Evolutionary conservation across 1,139 yeast genomes (phyloP), one percentile per base, ranked within the genome.

Genomic region (Nakaseomyces bracarensis): DNA sequence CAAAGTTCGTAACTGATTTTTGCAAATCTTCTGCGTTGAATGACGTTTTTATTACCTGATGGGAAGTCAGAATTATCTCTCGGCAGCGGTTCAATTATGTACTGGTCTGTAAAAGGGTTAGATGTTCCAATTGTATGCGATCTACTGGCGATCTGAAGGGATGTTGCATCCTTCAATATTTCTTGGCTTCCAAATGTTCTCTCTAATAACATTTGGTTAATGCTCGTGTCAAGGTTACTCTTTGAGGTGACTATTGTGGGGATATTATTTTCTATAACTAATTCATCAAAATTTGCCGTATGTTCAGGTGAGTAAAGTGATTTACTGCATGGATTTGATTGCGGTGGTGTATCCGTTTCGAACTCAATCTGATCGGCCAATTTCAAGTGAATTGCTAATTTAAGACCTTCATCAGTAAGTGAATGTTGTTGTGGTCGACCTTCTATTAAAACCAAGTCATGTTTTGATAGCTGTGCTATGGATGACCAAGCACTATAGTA

Each of bases 401-500:
- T 72, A 4, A 64, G 55, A 0, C 97, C 97, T 40, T 69, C 77
- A n/a, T 80, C 89, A 0, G 95, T 86, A 18, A 89, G 63, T 37
- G 63, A 70, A 56, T 77, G 87, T 34, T 71, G 60, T 38, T 68
- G 66, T 0, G 93, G 91, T 30, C 82, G 63, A 0, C 89, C 86
- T 1, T 68, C 63, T 35, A 58, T 63, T 1, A 51, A 35, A 0
- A 89, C 82, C 42, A 84, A 66, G 15, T 75, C 86, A 44, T 82
- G 75, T 33, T 71, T 75, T 18, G 76, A 57, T 42, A 91, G 64
- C 0, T 79, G 77, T 47, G 80, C 82, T 35, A 82, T 67, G 10
- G 87, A 71, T 33, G 67, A 70, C 96, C 96, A 89, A 0, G 95
- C 89, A 5, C 91, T 75, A 59, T 84, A 77, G 53, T 71, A 77